Base-by-base conservation (phyloP, 2,329 filamentous ascomycete species). In the Cladosporium velox region DNA sequence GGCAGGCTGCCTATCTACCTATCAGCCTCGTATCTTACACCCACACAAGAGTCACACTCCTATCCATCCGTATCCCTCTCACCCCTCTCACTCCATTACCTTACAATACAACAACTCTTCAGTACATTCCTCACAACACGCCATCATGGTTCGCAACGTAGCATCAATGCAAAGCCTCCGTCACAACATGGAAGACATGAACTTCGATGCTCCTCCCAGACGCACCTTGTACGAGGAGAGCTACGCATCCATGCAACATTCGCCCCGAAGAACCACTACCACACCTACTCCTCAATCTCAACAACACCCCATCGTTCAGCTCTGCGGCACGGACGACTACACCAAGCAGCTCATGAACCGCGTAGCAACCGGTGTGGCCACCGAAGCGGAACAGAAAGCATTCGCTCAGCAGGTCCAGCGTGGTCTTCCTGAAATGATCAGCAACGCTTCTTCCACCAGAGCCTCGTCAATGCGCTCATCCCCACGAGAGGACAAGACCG, bases 71-170 rank as follows among this genome's bases (percentile, higher is more conserved):
- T 24, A 21, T 35, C 32, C 3, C 26, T 24, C 18, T 18, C 34
- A 2, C 35, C 49, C 10, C 51, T 11, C 24, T n/a, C 49, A 64
- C n/a, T 14, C 18, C n/a, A 35, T 30, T 24, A 26, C 18, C 28
- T 12, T 18, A 49, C 51, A n/a, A 15, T n/a, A 34, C 54, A 58
- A 34, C n/a, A 26, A 1, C 8, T n/a, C 30, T 18, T n/a, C 55
- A 51, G 52, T 11, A 15, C 18, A 24, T 5, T n/a, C 52, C 18
- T 41, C 26, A 60, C 24, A 32, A 7, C 11, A 60, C 64, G 32
- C 12, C 4, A 68, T 51, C 21, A 75, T 75, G 73, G 73, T 75
- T 62, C 70, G 73, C 60, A 75, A 75, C 65, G 57, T 66, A 44
- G 62, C 66, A 35, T 76, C 73, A 18, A 72, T 73, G 66, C 70